Conservation (phyloP, 257 asterid genomes). For the Apocynum venetum region DNA sequence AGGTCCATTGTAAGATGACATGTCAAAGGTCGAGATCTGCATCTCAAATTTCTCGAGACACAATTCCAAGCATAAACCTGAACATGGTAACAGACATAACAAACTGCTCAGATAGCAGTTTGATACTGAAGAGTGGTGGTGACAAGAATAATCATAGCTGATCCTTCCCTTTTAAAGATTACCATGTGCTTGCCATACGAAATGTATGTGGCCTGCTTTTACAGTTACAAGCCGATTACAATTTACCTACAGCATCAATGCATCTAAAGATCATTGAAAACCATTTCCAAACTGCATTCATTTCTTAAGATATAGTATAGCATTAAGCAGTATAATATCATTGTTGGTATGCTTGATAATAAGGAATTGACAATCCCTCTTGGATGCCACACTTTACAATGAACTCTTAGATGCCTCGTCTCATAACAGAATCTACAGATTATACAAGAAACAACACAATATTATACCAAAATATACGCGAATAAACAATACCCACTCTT, state of each 20-base stretch:
- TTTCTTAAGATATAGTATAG: background rate
- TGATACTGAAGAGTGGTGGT: background rate
- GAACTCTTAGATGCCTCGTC: background rate
- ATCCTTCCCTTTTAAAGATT: background rate
- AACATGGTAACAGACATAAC: background rate
- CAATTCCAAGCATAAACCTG: conserved; percentile 3
- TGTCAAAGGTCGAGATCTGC: background rate
- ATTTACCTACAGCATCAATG: background rate
- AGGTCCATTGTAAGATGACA: background rate
- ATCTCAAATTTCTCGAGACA: background rate
- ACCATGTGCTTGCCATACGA: background rate
- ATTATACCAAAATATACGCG: background rate
- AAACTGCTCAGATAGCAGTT: background rate
- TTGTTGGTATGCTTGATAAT: background rate
- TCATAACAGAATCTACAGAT: background rate
- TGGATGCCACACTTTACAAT: background rate
- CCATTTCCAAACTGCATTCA: background rate
- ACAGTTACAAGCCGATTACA: background rate
- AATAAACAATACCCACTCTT: background rate
- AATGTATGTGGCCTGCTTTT: background rate
- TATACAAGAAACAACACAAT: background rate
- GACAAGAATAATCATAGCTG: background rate
- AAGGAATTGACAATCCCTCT: background rate
- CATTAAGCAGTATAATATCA: background rate
- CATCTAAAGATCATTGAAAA: background rate